Evolutionary conservation across 2,329 filamentous ascomycete species (phyloP), one percentile per base, ranked within the genome.

Genomic region (Pyrenochaeta sp.): DNA sequence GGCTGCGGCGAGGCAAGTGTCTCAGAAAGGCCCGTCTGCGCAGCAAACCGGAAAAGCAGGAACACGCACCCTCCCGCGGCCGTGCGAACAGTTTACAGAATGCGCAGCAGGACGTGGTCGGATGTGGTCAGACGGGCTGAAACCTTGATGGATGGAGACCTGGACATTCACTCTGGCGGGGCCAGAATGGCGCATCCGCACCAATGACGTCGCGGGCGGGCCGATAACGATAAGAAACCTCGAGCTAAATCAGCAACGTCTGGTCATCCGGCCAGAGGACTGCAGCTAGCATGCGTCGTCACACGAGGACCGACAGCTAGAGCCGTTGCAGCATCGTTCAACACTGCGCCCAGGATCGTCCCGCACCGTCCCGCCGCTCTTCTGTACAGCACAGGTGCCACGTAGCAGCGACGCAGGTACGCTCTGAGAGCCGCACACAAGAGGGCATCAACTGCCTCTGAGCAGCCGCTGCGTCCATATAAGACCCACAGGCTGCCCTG

Each of bases 381-480:
- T 68, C 64, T 71, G 67, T 61, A 60, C 66, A 65, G 65, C 59
- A 71, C 61, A 72, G 70, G 70, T 73, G 71, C 71, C 71, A 74
- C 71, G 71, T 73, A 68, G 68, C 69, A 71, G 62, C 48, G 56
- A 67, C 61, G 65, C 67, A 70, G 69, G 69, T 67, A 69, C 67
- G 60, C 64, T 56, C 23, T 56, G 56, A 60, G 61, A 61, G 58
- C 60, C 58, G 69, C 65, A 64, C 65, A 54, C 49, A 57, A 62
- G n/a, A 58, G 49, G 56, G 64, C 63, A 69, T 59, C 29, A 65
- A 60, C 31, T 55, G 58, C 64, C 57, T 63, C 56, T 52, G 61
- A 54, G 41, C 37, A 49, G 51, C 51, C 29, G 51, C 49, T 56
- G 47, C 50, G 45, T 42, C 50, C 55, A 56, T 68, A 72, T 71